A percentile compares a stretch with the other conserved stretches of the same genome.
These are phyloP conservation scores for Entonaema liquescens DNA, from an alignment of 495 filamentous ascomycete genomes.

Conservation along the genomic window DNA sequence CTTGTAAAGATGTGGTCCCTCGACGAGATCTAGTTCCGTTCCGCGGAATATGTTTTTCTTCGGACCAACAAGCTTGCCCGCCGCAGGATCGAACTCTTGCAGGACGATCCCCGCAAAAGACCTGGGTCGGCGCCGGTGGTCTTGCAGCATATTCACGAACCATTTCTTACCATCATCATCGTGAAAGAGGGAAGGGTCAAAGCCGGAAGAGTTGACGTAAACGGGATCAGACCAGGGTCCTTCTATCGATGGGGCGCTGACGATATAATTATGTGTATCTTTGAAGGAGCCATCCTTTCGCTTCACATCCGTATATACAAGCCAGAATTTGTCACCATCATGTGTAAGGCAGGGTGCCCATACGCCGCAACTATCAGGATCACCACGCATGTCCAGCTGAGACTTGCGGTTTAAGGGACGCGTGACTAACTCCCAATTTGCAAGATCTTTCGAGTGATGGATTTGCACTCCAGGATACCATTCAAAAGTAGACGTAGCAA, in stretches of 20 bases:
- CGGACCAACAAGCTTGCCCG: conserved; percentile 56
- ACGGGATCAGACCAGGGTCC: conserved; percentile 67
- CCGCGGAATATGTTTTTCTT: conserved; percentile 63
- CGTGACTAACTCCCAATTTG: conserved; percentile 66
- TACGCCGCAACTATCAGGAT: conserved; percentile 66
- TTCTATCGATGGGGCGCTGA: conserved; percentile 54
- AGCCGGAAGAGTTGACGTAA: conserved; percentile 62
- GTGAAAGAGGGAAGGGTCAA: conserved; percentile 68
- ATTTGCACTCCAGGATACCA: conserved; percentile 70
- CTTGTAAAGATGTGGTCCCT: conserved; percentile 70
- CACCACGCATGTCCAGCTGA: conserved; percentile 69
- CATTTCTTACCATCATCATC: conserved; percentile 65
- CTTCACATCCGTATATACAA: conserved; percentile 65
- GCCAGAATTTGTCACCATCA: conserved; percentile 66
- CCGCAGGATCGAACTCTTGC: conserved; percentile 57
- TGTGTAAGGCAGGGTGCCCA: conserved; percentile 71
- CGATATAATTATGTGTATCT: conserved; percentile 65
- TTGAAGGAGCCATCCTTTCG: conserved; percentile 65
- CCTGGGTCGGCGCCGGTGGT: conserved; percentile 58
- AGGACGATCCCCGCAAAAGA: conserved; percentile 58
- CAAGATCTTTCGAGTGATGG: conserved; percentile 64
- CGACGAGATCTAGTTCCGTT: conserved; percentile 63
- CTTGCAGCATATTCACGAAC: conserved; percentile 64
- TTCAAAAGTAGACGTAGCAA: conserved; percentile 70
- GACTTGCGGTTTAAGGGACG: conserved; percentile 67